Base-by-base conservation (phyloP, 2,329 filamentous ascomycete genomes). In the Cytospora leucostoma region DNA sequence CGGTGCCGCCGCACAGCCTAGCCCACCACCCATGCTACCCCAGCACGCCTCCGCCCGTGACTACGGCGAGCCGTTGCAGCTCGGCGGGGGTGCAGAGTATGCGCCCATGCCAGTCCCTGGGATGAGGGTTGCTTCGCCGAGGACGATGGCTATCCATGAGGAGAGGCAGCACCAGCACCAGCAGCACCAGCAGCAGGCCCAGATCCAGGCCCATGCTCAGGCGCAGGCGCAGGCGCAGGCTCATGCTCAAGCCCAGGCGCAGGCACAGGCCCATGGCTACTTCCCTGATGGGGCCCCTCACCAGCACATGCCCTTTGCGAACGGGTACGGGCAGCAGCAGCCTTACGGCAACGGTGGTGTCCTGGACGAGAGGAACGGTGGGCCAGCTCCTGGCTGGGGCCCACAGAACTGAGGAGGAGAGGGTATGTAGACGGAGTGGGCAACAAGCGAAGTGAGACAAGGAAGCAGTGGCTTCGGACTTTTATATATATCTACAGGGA, bases 361-460 rank as follows among this genome's bases (percentile, higher is more conserved):
- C 12, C 19, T 47, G 19, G 61, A 59, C 8, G 50, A 51, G 27
- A 27, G 38, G 49, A 63, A 59, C 11, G 54, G 54, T 32, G 56
- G 56, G 32, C 57, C 49, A 11, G 21, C 49, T 1, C 61, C 56
- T n/a, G 61, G 61, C 21, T 59, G 53, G 59, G 59, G 59, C 11
- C 59, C 52, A 12, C 53, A 57, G 34, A 19, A 21, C n/a, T 34
- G 27, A 38, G 44, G 21, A 8, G 13, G 7, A 8, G 33, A 4
- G 13, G 33, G 37, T 5, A 33, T 17, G 17, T 3, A 19, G 19
- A 17, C 13, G 33, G 44, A 35, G 53, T 6, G 27, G 50, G n/a
- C n/a, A 27, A 32, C 11, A 19, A 19, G 34, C 47, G 47, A 19
- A 27, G 4, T 15, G 4, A 10, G 13, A 37, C 4, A 50, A 10